These are phyloP conservation scores for Colletotrichum euphorbiae DNA, from an alignment of 2,329 filamentous ascomycete species.

Conservation along the genomic window DNA sequence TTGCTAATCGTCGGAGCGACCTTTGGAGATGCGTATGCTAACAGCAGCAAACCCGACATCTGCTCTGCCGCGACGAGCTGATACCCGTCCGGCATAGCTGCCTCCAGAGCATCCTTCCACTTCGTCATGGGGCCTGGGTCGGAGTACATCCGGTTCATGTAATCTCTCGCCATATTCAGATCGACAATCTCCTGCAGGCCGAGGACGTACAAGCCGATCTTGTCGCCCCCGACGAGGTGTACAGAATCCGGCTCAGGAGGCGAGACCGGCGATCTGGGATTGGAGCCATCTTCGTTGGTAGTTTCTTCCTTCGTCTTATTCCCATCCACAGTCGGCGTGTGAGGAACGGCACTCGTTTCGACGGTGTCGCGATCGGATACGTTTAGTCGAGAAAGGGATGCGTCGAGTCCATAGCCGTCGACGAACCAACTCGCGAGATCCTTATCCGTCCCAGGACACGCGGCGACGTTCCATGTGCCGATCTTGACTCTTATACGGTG, in stretches of 20 bases:
- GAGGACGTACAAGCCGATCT: constrained; percentile 90
- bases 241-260: constrained; percentile 48
- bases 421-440: constrained; percentile 93
- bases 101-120: constrained; percentile 83
- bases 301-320: constrained; percentile 44
- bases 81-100: constrained; percentile 82
- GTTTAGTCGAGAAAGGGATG: constrained; percentile 68
- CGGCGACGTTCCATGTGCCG: constrained; percentile 95
- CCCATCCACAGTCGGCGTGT: constrained; percentile 1
- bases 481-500: constrained; percentile 86
- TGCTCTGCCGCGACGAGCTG: constrained; percentile 83
- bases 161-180: constrained; percentile 82
- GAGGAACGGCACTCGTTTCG: constrained; percentile 39
- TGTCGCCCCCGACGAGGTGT: constrained; percentile 67
- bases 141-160: constrained; percentile 76
- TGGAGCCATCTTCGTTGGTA: constrained; percentile 53
- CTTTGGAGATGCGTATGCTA: constrained; percentile 86
- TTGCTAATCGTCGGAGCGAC: constrained; percentile 81
- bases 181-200: constrained; percentile 95
- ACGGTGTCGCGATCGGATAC: constrained; percentile 55
- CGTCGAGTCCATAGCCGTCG: constrained; percentile 76
- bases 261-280: background rate
- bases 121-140: constrained; percentile 78
- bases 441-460: constrained; percentile 84
- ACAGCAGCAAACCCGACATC: constrained; percentile 83